Base-by-base conservation (phyloP, 176 grass and related monocot species). In the Eragrostis nindensis region DNA sequence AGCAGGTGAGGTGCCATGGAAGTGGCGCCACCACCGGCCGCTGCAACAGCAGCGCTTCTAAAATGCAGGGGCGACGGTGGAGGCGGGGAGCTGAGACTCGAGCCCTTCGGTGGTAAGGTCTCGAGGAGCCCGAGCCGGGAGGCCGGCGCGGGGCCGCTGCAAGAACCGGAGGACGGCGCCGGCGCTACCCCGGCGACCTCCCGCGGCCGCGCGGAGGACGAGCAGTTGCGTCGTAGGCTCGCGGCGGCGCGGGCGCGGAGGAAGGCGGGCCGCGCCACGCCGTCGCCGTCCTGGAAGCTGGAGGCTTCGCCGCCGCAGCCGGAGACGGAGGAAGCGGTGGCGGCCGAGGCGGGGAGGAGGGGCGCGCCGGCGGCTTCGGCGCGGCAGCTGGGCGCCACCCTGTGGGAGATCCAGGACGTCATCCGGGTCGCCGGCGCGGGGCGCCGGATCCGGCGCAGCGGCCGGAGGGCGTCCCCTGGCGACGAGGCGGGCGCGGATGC, bases 321-420 rank as follows among this genome's bases (percentile, higher is more conserved):
- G 45, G 62, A 63, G 40, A 74, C 72, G 32, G 76, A 63, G 4
- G 53, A 54, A 21, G 25, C 44, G n/a, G 69, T 36, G 19, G 56
- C 44, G 11, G 64, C 48, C 50, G 78, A 69, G 8, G 75, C 71
- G 62, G 71, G 52, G 79, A 81, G 87, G 43, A 60, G 91, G 87
- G 81, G 80, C 87, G 88, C 87, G 62, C 78, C 91, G 45, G 74
- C 78, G 11, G 76, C 76, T 12, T 95, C 95, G 32, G 96, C 96
- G 11, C 82, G 96, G 21, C 86, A 98, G 88, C 90, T 98, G 18
- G 96, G 96, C 48, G 96, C 96, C 30, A 94, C 85, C 16, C 82
- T 98, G 40, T 98, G 96, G 96, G 96, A 95, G 92, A 98, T 98
- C 84, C 96, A 95, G 75, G 87, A 89, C 47, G 72, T 82, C 57